These are phyloP conservation scores for Penicillium turbatum DNA, from an alignment of 495 filamentous ascomycete genomes.

Conservation along the genomic window DNA sequence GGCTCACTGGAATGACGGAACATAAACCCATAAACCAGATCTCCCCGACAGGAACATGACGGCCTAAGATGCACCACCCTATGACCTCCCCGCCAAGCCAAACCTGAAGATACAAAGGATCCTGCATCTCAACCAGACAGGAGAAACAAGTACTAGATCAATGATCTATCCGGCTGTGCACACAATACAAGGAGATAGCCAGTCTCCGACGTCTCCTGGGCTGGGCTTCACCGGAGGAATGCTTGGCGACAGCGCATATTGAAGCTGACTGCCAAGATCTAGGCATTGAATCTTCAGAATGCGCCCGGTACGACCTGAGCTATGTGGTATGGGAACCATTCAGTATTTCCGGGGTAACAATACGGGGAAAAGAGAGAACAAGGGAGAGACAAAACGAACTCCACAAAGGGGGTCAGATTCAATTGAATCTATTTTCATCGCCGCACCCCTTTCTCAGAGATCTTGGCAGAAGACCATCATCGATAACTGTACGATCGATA, in stretches of 20 bases:
- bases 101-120: not conserved
- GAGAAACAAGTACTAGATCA: conserved; percentile 13
- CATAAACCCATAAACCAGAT: not conserved
- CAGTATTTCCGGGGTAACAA: conserved; percentile 4
- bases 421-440: not conserved
- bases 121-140: not conserved
- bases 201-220: not conserved
- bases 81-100: not conserved
- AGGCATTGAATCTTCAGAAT: conserved; percentile 24
- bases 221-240: conserved; percentile 13
- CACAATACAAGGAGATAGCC: not conserved
- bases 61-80: not conserved
- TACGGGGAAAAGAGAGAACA: not conserved
- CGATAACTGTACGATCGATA: not conserved
- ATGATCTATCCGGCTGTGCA: conserved; percentile 11
- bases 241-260: conserved; percentile 20
- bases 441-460: not conserved
- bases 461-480: not conserved
- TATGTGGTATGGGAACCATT: not conserved
- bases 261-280: conserved; percentile 22
- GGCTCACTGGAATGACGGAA: not conserved
- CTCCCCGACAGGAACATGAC: not conserved
- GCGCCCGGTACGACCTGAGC: conserved; percentile 16
- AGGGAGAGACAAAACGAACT: not conserved
- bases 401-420: conserved; percentile 3